phyloP scores from a whole-genome alignment of 2,329 filamentous ascomycete species.

The Stagonosporopsis rhizophila region DNA sequence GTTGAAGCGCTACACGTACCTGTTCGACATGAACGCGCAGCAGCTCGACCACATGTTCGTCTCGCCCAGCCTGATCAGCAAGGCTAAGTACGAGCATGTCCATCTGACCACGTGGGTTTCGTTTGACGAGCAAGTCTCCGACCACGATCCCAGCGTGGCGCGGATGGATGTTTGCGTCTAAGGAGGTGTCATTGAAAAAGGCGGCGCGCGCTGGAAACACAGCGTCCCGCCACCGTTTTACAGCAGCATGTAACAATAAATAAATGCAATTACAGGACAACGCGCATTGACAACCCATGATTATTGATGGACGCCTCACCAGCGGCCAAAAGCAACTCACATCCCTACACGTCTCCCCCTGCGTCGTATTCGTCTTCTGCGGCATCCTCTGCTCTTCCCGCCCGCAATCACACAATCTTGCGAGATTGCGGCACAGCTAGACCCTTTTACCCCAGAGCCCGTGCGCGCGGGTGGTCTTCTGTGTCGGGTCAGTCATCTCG shows the following conservation, averaged over 20 bases:
- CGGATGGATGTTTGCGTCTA: conserved; percentile 65
- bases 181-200: conserved; percentile 4
- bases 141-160: conserved; percentile 74
- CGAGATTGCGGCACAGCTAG: conserved; percentile 13
- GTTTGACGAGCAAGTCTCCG: conserved; percentile 62
- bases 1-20: conserved; percentile 72
- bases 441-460: conserved; percentile 13
- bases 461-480: conserved; percentile 8
- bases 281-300: not conserved
- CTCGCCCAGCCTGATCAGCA: conserved; percentile 59
- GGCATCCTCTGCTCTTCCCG: conserved; percentile 8
- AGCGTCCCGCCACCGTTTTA: conserved; percentile 3
- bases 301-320: conserved; percentile 7
- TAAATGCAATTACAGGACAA: not conserved
- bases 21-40: conserved; percentile 73
- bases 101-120: conserved; percentile 73
- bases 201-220: not conserved
- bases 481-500: conserved; percentile 11
- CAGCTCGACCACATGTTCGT: conserved; percentile 75
- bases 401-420: conserved; percentile 5
- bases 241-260: conserved; percentile 4
- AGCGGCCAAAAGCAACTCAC: not conserved
- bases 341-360: conserved; percentile 7
- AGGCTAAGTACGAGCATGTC: conserved; percentile 67
- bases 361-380: conserved; percentile 3